Conservation (phyloP, 768 basidiomycete genomes). For the Sarcomyxa edulis region DNA sequence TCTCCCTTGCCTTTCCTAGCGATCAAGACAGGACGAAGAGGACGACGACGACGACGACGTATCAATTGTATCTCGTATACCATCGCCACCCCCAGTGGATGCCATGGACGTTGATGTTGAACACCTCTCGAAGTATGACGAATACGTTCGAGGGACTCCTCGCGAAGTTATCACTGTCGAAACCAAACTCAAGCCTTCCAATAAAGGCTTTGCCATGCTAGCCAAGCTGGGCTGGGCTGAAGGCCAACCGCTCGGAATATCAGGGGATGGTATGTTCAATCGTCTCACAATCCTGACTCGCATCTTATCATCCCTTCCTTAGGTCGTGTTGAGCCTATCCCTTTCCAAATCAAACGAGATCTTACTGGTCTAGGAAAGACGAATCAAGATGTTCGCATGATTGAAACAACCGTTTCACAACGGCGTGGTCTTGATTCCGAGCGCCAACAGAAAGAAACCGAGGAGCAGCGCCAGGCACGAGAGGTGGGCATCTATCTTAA, state of each 20-base stretch:
- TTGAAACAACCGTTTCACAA: conserved; percentile 80
- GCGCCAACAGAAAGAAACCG: conserved; percentile 73
- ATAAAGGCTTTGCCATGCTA: conserved; percentile 78
- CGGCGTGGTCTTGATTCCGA: conserved; percentile 79
- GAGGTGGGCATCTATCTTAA: conserved; percentile 43
- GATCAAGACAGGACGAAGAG: conserved; percentile 39
- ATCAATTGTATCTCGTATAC: conserved; percentile 69
- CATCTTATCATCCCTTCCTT: conserved; percentile 4
- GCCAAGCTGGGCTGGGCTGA: conserved; percentile 81
- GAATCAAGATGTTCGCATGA: conserved; percentile 76
- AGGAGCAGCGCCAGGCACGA: conserved; percentile 66
- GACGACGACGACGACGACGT: conserved; percentile 64
- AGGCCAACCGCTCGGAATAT: conserved; percentile 71
- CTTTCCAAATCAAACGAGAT: conserved; percentile 76
- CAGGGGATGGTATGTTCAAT: conserved; percentile 57
- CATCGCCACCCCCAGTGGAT: conserved; percentile 55
- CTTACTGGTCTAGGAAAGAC: conserved; percentile 76
- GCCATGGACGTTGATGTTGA: conserved; percentile 46
- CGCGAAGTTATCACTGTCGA: conserved; percentile 76
- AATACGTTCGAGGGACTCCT: conserved; percentile 43
- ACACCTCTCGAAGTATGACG: conserved; percentile 56
- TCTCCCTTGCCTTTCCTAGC: conserved; percentile 52
- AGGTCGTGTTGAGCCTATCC: conserved; percentile 83
- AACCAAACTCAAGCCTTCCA: conserved; percentile 71
- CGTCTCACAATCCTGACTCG: neutral